phyloP scores from a whole-genome alignment of 2,329 filamentous ascomycete genomes.

The Ceratocystis variospora region DNA sequence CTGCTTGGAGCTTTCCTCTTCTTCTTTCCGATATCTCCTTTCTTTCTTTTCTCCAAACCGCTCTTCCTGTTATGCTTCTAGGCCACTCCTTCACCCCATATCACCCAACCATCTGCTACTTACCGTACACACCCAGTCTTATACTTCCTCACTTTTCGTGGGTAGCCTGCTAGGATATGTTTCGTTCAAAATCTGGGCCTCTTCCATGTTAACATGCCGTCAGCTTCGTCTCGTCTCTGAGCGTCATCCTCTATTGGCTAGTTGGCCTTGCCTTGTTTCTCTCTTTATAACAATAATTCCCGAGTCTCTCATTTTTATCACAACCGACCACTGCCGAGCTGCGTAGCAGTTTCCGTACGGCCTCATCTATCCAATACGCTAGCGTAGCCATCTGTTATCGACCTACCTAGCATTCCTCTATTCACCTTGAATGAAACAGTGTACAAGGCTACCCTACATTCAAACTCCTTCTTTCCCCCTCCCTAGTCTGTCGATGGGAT shows the following conservation, averaged over 20 bases:
- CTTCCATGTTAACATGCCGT: neutral
- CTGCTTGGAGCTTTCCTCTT: no score
- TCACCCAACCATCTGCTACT: neutral
- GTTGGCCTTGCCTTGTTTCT: no score
- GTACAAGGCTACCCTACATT: neutral
- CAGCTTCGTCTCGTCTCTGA: neutral
- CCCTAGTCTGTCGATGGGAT: neutral
- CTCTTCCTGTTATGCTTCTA: neutral
- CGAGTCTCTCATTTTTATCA: neutral
- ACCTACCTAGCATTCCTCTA: neutral
- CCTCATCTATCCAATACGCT: neutral
- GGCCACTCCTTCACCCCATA: neutral
- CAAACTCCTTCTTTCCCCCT: neutral
- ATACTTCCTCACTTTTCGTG: neutral
- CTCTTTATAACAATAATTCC: no score
- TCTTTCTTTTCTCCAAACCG: neutral
- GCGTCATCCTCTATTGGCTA: neutral
- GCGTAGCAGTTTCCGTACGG: no score
- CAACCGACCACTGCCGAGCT: neutral
- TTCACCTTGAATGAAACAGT: neutral
- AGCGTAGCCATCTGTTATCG: neutral
- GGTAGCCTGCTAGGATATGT: neutral
- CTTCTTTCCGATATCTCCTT: neutral
- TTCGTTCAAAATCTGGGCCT: conserved; percentile 5
- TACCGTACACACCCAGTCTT: neutral